Conservation (phyloP, 2,329 filamentous ascomycete genomes). For the Talaromyces sp. region DNA sequence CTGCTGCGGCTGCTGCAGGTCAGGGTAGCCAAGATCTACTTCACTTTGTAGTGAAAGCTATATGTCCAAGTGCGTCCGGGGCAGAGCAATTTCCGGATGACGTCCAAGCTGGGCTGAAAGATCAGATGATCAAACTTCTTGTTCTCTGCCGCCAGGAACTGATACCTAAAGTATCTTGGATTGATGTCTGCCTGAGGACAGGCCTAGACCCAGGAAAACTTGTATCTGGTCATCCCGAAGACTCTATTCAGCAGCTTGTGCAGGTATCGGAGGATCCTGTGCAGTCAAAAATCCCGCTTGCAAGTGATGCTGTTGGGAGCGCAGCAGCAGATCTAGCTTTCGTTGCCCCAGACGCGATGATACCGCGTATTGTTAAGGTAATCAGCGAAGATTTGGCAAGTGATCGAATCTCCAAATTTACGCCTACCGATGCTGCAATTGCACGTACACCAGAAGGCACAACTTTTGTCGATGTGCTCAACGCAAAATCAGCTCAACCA, state of each 20-base stretch:
- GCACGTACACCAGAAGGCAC: conserved; percentile 86
- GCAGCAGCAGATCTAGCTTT: conserved; percentile 90
- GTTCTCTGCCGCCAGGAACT: conserved; percentile 74
- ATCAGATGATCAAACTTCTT: conserved; percentile 70
- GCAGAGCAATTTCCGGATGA: conserved; percentile 31
- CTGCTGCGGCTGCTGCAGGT: conserved; percentile 61
- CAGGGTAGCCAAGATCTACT: conserved; percentile 58
- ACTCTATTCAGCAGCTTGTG: conserved; percentile 64
- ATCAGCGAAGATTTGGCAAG: conserved; percentile 69
- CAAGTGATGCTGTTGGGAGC: conserved; percentile 67
- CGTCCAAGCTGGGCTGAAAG: conserved; percentile 52
- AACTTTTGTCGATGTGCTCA: conserved; percentile 83
- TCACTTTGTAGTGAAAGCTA: conserved; percentile 49
- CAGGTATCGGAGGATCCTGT: conserved; percentile 45
- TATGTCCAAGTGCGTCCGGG: conserved; percentile 31
- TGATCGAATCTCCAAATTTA: conserved; percentile 64
- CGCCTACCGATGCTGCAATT: conserved; percentile 85
- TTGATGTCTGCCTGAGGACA: conserved; percentile 74
- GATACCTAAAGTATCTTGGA: conserved; percentile 77
- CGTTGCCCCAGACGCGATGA: conserved; percentile 78
- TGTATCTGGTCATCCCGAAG: conserved; percentile 57
- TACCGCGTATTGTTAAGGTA: conserved; percentile 67
- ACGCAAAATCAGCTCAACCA: conserved; percentile 66
- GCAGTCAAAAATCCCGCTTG: conserved; percentile 30
- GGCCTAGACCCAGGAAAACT: conserved; percentile 78